Base-by-base conservation (phyloP, 768 basidiomycete genomes). In the Boletellus sp. region DNA sequence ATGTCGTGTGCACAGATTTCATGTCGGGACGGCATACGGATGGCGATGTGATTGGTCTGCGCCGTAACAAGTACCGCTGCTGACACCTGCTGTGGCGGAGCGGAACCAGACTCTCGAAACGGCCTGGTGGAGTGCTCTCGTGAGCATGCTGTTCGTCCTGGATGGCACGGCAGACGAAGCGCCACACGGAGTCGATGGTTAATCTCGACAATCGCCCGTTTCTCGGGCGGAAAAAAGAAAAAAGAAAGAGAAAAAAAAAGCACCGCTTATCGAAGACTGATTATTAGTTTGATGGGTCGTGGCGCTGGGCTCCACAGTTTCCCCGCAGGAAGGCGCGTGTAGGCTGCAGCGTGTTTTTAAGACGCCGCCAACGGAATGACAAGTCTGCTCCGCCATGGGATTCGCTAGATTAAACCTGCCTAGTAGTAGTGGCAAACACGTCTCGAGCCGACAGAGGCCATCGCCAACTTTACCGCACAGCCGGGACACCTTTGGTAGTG, bases 391-490 rank as follows among this genome's bases (percentile, higher is more conserved):
- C 39, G 44, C 22, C 49, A 51, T 38, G 37, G 34, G 45, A 36
- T 48, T 32, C 38, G 20, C 31, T 48, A 43, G 52, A 59, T 59
- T 50, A 54, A 56, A 22, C 57, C 31, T 52, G 48, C 35, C 47
- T 28, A 44, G 52, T 17, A 48, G 50, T 47, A 37, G 51, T 55
- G 54, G 52, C 51, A 54, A 40, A 58, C 55, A 56, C 47, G 44
- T 55, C 41, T 56, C 51, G 37, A 52, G 55, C 52, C 50, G 47
- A 43, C 43, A 57, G 65, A 66, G 62, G 57, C 68, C 68, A 72
- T 74, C 69, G 65, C 57, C 60, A 71, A 72, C 67, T 67, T 60
- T 64, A 70, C 70, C 46, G 52, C 39, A 52, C 38, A 50, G 22
- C 41, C 43, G 48, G 22, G 54, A 51, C 46, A 51, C 12, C 35